Percentiles rank a stretch among this genome's conserved stretches.
phyloP scores from a whole-genome alignment of 208 protist species.

The Trypanosoma theileri region DNA sequence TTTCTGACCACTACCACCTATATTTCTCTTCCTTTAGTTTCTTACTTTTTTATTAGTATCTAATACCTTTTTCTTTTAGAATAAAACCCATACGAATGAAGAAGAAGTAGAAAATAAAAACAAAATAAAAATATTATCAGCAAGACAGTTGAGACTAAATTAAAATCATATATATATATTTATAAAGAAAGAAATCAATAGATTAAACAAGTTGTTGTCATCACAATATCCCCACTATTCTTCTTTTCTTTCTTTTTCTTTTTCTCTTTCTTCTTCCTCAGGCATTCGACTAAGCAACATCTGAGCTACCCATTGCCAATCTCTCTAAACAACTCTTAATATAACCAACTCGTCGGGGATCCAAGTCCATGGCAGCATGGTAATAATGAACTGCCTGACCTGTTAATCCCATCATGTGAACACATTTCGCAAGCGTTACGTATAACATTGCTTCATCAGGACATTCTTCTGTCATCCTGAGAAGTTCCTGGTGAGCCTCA shows the following conservation, averaged over 20 bases:
- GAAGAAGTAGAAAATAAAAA: slow-evolving; percentile 11
- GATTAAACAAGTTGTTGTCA: no score
- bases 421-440: slow-evolving; percentile 84
- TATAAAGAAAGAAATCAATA: slow-evolving; percentile 23
- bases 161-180: slow-evolving; percentile 13
- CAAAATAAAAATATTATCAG: neutral
- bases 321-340: slow-evolving; percentile 71
- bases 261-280: neutral
- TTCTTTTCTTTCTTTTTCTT: slow-evolving; percentile 6
- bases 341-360: slow-evolving; percentile 66
- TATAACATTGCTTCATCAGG: slow-evolving; percentile 91
- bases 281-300: slow-evolving; percentile 14
- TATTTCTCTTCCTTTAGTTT: neutral
- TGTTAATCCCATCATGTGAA: slow-evolving; percentile 44
- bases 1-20: neutral
- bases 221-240: no score
- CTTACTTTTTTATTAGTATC: neutral
- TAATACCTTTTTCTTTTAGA: slow-evolving; percentile 1
- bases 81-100: neutral
- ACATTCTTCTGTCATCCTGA: slow-evolving; percentile 64
- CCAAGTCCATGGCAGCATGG: slow-evolving; percentile 70
- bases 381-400: slow-evolving; percentile 64
- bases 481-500: slow-evolving; percentile 73
- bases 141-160: slow-evolving; percentile 9
- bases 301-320: slow-evolving; percentile 34